Conservation (phyloP, 306 rosid genomes). For the Sophora flavescens region DNA sequence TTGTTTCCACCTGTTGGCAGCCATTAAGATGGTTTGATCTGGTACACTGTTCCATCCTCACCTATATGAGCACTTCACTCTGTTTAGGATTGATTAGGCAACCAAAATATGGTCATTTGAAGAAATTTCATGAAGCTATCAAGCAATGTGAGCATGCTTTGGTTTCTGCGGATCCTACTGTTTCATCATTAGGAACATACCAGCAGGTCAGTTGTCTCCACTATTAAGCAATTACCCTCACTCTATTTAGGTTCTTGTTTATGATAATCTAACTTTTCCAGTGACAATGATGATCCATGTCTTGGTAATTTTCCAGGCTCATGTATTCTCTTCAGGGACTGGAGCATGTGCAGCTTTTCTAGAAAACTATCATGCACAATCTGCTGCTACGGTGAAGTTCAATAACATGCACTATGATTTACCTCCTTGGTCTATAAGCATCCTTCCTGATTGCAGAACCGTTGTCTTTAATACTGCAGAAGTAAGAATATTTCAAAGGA, state of each 20-base stretch:
- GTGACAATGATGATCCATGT: conserved; percentile 22
- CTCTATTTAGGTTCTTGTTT: conserved; percentile 4
- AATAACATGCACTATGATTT: conserved; percentile 73
- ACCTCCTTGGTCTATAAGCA: conserved; percentile 99
- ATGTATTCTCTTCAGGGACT: conserved; percentile 69
- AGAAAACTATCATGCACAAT: conserved; percentile 64
- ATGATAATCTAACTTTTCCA: conserved; percentile 13
- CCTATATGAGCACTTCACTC: conserved; percentile 3
- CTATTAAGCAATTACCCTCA: conserved; percentile 21
- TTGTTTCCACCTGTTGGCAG: conserved; percentile 24
- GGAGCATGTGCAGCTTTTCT: conserved; percentile 90
- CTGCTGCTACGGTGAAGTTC: conserved; percentile 72
- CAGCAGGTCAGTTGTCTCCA: conserved; percentile 67
- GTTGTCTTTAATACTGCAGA: conserved; percentile 84
- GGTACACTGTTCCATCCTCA: conserved; percentile 14
- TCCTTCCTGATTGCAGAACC: conserved; percentile 89
- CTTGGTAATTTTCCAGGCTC: conserved; percentile 72
- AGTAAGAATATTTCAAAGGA: conserved; percentile 53
- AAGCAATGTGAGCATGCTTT: conserved; percentile 83
- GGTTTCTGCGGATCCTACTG: conserved; percentile 81
- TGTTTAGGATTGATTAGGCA: conserved; percentile 84
- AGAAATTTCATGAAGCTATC: conserved; percentile 80
- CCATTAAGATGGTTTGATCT: conserved; percentile 19
- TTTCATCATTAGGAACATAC: conserved; percentile 73
- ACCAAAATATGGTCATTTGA: conserved; percentile 87